Evolutionary conservation across 2,329 filamentous ascomycete species (phyloP).

Genomic region (Ramularia endophylla): DNA sequence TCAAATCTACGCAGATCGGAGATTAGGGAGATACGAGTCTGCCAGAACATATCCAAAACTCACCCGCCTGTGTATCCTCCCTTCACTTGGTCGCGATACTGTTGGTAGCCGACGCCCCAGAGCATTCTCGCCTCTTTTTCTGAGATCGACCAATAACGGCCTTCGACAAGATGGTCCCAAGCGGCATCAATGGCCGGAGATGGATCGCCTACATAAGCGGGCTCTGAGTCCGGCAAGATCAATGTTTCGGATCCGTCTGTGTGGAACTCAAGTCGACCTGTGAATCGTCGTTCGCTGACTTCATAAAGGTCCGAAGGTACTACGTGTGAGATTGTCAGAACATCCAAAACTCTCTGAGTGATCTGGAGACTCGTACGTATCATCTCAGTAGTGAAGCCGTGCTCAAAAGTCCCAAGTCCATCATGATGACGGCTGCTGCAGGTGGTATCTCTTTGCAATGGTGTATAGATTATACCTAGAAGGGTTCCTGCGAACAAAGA

Average conservation of each 20-base stretch:
- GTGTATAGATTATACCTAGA: too few species aligned
- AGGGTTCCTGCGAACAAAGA: too few species aligned
- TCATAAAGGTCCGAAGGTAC: background rate
- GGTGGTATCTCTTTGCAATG: too few species aligned
- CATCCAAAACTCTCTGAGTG: too few species aligned
- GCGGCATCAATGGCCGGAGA: background rate
- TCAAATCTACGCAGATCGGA: background rate
- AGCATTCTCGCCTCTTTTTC: conserved; percentile 1
- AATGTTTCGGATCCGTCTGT: background rate
- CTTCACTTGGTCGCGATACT: background rate
- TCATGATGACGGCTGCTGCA: too few species aligned
- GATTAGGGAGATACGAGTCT: too few species aligned
- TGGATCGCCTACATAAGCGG: background rate
- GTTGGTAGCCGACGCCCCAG: background rate
- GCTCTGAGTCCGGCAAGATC: background rate
- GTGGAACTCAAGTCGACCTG: background rate
- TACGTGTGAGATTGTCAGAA: too few species aligned
- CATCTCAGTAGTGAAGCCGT: background rate
- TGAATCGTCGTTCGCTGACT: background rate
- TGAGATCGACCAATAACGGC: conserved; percentile 1
- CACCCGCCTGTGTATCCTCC: background rate
- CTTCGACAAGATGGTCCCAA: background rate
- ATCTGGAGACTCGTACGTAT: too few species aligned
- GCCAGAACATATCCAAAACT: too few species aligned
- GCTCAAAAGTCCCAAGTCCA: background rate